Evolutionary conservation across 306 rosid genomes (phyloP), one percentile per base, ranked within the genome.

Genomic region (Potentilla sterilis): DNA sequence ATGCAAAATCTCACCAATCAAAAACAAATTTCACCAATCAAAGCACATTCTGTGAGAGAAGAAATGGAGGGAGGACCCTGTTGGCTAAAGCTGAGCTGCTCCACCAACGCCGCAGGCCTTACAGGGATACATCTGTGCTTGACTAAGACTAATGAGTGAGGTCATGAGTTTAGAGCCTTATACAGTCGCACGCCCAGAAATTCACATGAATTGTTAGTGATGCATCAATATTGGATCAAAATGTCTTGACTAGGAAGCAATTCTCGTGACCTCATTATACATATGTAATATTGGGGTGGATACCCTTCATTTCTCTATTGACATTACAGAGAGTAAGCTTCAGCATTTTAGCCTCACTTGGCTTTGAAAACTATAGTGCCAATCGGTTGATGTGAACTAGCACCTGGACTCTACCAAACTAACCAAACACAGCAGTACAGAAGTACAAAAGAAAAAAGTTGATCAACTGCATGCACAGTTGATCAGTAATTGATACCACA

Each of bases 101-200:
- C 93, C 65, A 71, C 82, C 81, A 81, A 32, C 64, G 10, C 74
- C 40, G 76, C 82, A 78, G 77, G 74, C 77, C 83, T 79, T 79
- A 54, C 47, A 64, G 78, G 82, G 14, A 55, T 18, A 73, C 83
- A 81, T 65, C 77, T 67, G 69, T 78, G 67, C 69, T 79, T 61
- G 87, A 88, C 72, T 64, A 81, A 51, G 84, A 85, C 72, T 18
- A 22, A 64, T 49, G 47, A 35, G 42, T 19, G 44, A 42, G 38
- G 37, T 38, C 4, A 38, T 70, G 78, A 75, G 54, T 83, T 78
- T 74, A 13, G 43, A 86, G 79, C 80, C 77, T 69, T 46, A 47
- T 24, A 67, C 76, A 66, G 69, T 65, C 41, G 77, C 49, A 42
- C 28, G n/a, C 59, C 52, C 71, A 65, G 66, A 47, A 79, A 67